Evolutionary conservation across 2,329 filamentous ascomycete genomes (phyloP), one percentile per base, ranked within the genome.

Genomic region (Colletotrichum horii): DNA sequence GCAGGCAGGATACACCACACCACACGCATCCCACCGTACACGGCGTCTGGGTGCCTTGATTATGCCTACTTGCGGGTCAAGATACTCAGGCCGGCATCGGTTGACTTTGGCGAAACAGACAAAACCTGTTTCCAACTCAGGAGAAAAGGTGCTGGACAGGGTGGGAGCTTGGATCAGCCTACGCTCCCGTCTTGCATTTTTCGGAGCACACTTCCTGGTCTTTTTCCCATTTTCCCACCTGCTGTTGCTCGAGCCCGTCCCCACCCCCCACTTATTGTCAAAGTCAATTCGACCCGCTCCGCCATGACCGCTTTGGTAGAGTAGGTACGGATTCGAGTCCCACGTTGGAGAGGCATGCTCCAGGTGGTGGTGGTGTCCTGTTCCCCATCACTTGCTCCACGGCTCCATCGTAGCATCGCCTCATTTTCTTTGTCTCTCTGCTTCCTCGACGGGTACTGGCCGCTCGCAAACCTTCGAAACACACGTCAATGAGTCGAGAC

Each of bases 241-340:
- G 28, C 28, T 30, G 55, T 30, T 58, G 22, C 55, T 58, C 15
- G 55, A 28, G 28, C 30, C 60, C 30, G 28, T n/a, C 30, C 32
- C 58, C 36, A 28, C 24, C 26, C 56, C 56, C 67, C 67, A 70
- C 67, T 52, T 70, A 48, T 61, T 62, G 67, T 55, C 67, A 70
- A 70, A 70, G 67, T 62, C 58, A 62, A 62, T 70, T 62, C 67
- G 67, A 61, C 67, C 67, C 67, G 26, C 67, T 52, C n/a, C 65
- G 65, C 65, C 48, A 58, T 67, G 65, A 56, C 28, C 65, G 28
- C 58, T 52, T 22, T 52, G 28, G 28, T 30, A 30, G n/a, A n/a
- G n/a, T n/a, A n/a, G 38, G 38, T 48, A 48, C 38, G 38, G n/a
- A 48, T 48, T 48, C 56, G 56, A 60, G 38, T 48, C 38, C 38